Conservation (phyloP, 2,329 filamentous ascomycete species). For the Microcera coccophila region DNA sequence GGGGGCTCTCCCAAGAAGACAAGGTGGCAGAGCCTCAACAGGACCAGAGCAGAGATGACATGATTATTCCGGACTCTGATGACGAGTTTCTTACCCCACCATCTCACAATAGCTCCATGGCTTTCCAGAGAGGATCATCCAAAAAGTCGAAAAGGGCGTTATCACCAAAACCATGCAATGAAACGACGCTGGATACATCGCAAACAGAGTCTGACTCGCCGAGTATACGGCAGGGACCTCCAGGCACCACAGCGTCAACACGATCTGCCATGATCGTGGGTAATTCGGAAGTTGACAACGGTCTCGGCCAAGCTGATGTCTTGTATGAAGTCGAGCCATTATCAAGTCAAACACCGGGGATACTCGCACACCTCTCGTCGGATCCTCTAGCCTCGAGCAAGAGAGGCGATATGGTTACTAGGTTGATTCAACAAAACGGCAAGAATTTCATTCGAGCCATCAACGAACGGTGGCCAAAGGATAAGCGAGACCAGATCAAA, state of each 20-base stretch:
- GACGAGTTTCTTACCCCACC: conserved; percentile 47
- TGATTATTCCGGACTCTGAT: conserved; percentile 54
- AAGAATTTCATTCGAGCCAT: conserved; percentile 47
- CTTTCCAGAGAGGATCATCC: conserved; percentile 6
- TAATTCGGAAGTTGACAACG: neutral
- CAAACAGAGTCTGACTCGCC: neutral
- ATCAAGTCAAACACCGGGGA: conserved; percentile 25
- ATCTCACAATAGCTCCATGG: conserved; percentile 21
- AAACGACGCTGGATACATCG: neutral
- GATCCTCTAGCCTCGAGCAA: conserved; percentile 32
- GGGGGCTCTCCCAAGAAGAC: neutral
- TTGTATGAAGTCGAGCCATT: conserved; percentile 4
- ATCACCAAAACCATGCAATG: no score
- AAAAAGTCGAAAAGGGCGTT: neutral
- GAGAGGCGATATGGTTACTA: conserved; percentile 38
- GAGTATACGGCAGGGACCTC: neutral
- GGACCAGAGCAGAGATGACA: conserved; percentile 26
- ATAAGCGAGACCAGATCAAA: conserved; percentile 46
- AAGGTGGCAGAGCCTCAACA: neutral
- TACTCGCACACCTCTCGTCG: conserved; percentile 29
- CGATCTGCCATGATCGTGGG: neutral
- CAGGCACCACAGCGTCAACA: neutral
- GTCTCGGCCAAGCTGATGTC: neutral
- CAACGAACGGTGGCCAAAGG: conserved; percentile 42
- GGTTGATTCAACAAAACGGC: conserved; percentile 45